Evolutionary conservation across 2,329 filamentous ascomycete genomes (phyloP), one percentile per base, ranked within the genome.

Genomic region (Endocalyx cinctus): DNA sequence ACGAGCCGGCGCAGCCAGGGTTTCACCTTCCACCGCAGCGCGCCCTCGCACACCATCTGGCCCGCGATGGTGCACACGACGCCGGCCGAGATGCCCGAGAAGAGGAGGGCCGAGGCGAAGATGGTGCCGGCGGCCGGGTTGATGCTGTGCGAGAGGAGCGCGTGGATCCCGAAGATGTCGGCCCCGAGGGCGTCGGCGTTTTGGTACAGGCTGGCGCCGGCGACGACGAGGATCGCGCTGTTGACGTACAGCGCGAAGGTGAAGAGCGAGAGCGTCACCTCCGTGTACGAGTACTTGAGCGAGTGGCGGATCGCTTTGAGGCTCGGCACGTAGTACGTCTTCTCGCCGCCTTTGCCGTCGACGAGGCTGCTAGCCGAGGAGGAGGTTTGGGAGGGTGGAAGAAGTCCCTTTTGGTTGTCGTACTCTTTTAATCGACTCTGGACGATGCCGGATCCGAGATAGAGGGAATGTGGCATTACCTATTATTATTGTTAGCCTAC

Each of bases 11-110:
- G 80, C 8, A 89, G 51, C 87, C 87, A 94, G 0, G 87, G 87
- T 40, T 70, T 70, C 19, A 89, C 60, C 5, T 63, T 77, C 84
- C 86, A 88, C 29, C 78, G 77, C 27, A 94, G 58, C 40, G 87
- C 85, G 6, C 87, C 87, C 57, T 94, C 87, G 42, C 79, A 82
- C 15, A 94, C 82, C 80, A 94, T 92, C 57, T 94, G 87, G 0
- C 87, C 87, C 0, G 87, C 77, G 46, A 94, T 92, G 2, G 88
- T 94, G 63, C 87, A 94, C 3, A 94, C 82, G 22, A 94, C 86
- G 5, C 87, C 87, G 0, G 87, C 87, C 1, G 81, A 86, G 10
- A 87, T 74, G 7, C 87, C 87, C 0, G 83, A 89, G 1, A 94
- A 74, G 0, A 94, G 72, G 1, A 94, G 66, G 0, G 87, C 86